Base-by-base conservation (phyloP, 371 early-diverging fungal genomes). In the Mortierella sp. region DNA sequence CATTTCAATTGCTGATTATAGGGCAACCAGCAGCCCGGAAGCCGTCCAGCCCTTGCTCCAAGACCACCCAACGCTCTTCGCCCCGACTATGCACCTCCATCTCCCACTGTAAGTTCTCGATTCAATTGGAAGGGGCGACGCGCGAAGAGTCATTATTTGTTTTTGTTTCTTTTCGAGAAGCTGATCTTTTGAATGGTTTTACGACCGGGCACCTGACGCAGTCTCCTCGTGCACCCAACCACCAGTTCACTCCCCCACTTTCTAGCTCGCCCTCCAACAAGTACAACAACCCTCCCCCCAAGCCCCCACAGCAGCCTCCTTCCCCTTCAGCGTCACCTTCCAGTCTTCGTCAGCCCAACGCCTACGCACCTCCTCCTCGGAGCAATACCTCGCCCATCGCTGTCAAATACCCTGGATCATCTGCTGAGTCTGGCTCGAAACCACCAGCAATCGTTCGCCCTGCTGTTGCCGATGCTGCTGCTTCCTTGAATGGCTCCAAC, bases 31-130 rank as follows among this genome's bases (percentile, higher is more conserved):
- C 79, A 84, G 58, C 75, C 79, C 11, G 81, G 76, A n/a, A 79
- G 78, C n/a, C 83, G 83, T 8, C 71, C 83, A 35, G 60, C 49
- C 29, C 63, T 77, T 56, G 74, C 87, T 46, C 83, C 84, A 24
- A 79, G 84, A 55, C 78, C 87, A n/a, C 87, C 82, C 8, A 81
- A 79, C 49, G 76, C 78, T 24, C 81, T 81, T 18, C 72, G 75
- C 51, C 78, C 79, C 35, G 82, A 81, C 35, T 85, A 79, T 74
- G 77, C 76, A 14, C 82, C 86, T 16, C 85, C 79, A 51, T 85
- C 82, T 27, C 86, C 86, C 11, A 75, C 81, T 8, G 84, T 84
- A 81, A 75, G 84, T 75, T 56, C 27, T 56, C 11, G 1, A 56
- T 56, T 14, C 63, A 32, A 32, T 32, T 73, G 54, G 44, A 70